A percentile compares a stretch with the other conserved stretches of the same genome.
Conservation (phyloP, 306 rosid genomes). For the Ziziphus jujuba region DNA sequence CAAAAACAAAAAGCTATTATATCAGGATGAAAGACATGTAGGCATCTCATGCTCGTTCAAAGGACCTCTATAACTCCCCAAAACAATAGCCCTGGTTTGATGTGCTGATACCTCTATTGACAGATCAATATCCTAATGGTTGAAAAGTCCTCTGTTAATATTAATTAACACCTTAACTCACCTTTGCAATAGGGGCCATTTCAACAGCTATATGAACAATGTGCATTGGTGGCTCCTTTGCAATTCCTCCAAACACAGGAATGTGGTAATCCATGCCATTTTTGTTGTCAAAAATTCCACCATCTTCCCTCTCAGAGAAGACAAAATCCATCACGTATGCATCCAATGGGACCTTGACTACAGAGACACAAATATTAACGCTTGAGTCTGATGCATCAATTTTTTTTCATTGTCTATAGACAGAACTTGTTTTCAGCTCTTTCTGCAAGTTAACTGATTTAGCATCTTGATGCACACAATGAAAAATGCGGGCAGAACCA, state of each 20-base stretch:
- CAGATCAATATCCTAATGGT: too few species aligned
- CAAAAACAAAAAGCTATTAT: background rate
- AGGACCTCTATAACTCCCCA: background rate
- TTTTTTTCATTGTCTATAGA: background rate
- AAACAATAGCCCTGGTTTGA: background rate
- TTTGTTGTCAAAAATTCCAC: slow-evolving; percentile 87
- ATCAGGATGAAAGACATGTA: background rate
- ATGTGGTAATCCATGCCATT: slow-evolving; percentile 87
- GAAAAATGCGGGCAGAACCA: background rate
- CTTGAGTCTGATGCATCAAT: slow-evolving; percentile 16
- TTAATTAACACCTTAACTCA: slow-evolving; percentile 22
- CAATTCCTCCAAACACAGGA: slow-evolving; percentile 74
- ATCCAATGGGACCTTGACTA: slow-evolving; percentile 90
- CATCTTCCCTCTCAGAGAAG: slow-evolving; percentile 85
- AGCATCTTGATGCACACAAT: background rate
- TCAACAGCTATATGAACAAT: slow-evolving; percentile 91
- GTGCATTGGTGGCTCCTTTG: slow-evolving; percentile 93
- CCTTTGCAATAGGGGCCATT: slow-evolving; percentile 99
- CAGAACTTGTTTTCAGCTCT: background rate
- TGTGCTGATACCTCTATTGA: too few species aligned
- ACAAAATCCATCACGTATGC: slow-evolving; percentile 95
- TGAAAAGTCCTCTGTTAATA: too few species aligned
- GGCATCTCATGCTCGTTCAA: background rate
- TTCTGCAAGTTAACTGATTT: background rate
- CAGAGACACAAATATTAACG: slow-evolving; percentile 37